phyloP scores from a whole-genome alignment of 163 green algal species.

The Prototheca stagnorum region DNA sequence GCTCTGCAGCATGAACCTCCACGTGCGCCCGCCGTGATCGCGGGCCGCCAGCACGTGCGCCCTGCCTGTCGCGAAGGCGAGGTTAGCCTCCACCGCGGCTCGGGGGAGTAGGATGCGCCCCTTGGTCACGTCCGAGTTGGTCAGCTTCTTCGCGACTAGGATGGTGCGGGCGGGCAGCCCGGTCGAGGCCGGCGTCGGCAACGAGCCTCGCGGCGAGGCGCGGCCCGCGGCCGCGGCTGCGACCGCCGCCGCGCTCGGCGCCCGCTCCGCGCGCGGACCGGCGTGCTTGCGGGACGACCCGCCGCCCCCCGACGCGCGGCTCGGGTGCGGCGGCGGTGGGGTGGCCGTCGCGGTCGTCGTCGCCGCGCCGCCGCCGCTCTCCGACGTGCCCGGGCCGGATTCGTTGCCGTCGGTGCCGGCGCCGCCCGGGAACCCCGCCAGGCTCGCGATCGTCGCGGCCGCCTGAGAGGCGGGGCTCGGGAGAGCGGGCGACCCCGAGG shows the following conservation, averaged over 20 bases:
- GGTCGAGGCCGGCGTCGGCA: conserved; percentile 6
- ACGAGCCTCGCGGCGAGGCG: neutral
- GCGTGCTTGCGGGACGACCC: neutral
- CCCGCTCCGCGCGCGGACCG: conserved; percentile 5
- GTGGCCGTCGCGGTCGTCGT: neutral
- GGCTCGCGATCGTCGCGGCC: conserved; percentile 7
- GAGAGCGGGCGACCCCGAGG: no score
- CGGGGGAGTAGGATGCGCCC: conserved; percentile 56
- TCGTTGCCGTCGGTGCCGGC: no score
- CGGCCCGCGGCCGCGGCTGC: neutral
- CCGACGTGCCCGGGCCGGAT: no score
- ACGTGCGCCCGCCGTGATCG: conserved; percentile 24
- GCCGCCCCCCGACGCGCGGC: conserved; percentile 1
- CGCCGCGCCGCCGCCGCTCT: no score
- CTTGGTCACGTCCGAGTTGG: conserved; percentile 42
- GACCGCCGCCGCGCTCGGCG: neutral
- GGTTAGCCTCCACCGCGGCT: conserved; percentile 50
- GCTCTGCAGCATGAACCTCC: conserved; percentile 50
- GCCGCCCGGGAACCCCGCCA: neutral
- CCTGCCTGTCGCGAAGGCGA: conserved; percentile 36
- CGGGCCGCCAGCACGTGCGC: conserved; percentile 26
- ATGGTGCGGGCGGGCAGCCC: conserved; percentile 29
- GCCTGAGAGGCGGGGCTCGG: conserved; percentile 11
- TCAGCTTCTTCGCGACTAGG: conserved; percentile 57
- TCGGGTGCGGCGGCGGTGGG: neutral